Conservation (phyloP, 352 stramenopile species). For the Globisporangium cederbergense region DNA sequence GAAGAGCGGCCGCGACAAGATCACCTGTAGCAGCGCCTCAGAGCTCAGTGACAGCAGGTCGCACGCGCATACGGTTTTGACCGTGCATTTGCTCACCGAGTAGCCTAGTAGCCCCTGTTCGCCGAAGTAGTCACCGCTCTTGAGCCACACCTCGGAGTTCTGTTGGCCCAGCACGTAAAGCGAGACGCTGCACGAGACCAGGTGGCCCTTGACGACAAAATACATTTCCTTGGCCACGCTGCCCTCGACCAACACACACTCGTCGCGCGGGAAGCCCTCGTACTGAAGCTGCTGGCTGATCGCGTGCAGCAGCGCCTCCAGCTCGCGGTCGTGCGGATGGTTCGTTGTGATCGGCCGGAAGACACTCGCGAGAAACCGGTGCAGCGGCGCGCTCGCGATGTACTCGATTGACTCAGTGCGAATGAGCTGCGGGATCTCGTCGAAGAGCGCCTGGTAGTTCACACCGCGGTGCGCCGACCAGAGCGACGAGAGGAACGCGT, state of each 20-base stretch:
- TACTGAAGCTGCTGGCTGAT: slow-evolving; percentile 33
- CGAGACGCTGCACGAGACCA: slow-evolving; percentile 20
- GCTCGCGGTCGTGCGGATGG: slow-evolving; percentile 16
- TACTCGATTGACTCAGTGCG: slow-evolving; percentile 46
- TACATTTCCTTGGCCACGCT: slow-evolving; percentile 44
- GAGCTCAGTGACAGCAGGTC: slow-evolving; percentile 48
- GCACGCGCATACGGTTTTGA: slow-evolving; percentile 43
- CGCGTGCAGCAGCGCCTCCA: slow-evolving; percentile 23
- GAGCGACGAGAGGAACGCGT: slow-evolving; percentile 47
- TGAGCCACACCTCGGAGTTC: slow-evolving; percentile 15
- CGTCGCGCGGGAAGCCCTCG: slow-evolving; percentile 44
- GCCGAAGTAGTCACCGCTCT: slow-evolving; percentile 46
- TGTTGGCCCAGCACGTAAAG: background rate
- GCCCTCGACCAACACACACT: slow-evolving; percentile 45
- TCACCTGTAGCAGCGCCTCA: slow-evolving; percentile 39
- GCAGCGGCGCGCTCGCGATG: slow-evolving; percentile 36
- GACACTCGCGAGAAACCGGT: slow-evolving; percentile 32
- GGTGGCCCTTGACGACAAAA: slow-evolving; percentile 51
- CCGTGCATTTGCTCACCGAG: slow-evolving; percentile 37
- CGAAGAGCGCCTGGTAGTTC: slow-evolving; percentile 52
- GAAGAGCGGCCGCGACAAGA: slow-evolving; percentile 34
- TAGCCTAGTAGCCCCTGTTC: slow-evolving; percentile 40
- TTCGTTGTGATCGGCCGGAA: slow-evolving; percentile 38
- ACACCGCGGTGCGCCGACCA: slow-evolving; percentile 61
- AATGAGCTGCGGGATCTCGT: slow-evolving; percentile 48